These are phyloP conservation scores for Mycena citricolor DNA, from an alignment of 1,284 basidiomycete genomes.

Conservation along the genomic window DNA sequence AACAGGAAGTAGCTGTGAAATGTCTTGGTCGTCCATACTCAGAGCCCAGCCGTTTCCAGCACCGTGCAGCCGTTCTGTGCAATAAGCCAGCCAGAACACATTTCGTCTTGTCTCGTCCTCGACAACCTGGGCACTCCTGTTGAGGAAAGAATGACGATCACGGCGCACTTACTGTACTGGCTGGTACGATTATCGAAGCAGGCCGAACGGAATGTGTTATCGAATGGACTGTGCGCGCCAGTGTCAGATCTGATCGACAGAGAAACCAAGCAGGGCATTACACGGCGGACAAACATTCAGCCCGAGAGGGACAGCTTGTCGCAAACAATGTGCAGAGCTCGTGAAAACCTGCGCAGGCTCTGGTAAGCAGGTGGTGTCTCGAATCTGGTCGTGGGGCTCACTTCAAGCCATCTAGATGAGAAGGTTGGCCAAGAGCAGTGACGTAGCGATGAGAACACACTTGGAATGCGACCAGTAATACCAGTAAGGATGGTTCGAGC, in stretches of 20 bases:
- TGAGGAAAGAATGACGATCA: neutral
- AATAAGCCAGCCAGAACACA: slow-evolving; percentile 71
- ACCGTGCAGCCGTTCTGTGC: slow-evolving; percentile 63
- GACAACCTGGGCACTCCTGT: slow-evolving; percentile 33
- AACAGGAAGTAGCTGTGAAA: slow-evolving; percentile 68
- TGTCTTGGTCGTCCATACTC: slow-evolving; percentile 68
- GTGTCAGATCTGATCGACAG: neutral
- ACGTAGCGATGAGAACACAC: slow-evolving; percentile 32
- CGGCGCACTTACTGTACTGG: slow-evolving; percentile 36
- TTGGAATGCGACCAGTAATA: slow-evolving; percentile 73
- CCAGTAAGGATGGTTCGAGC: slow-evolving; percentile 65
- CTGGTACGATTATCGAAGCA: slow-evolving; percentile 56
- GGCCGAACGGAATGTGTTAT: slow-evolving; percentile 34
- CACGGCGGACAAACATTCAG: slow-evolving; percentile 68
- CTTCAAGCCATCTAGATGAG: slow-evolving; percentile 65
- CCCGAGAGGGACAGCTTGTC: slow-evolving; percentile 62
- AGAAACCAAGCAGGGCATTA: slow-evolving; percentile 1
- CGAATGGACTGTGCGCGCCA: slow-evolving; percentile 16
- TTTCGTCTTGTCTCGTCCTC: slow-evolving; percentile 73
- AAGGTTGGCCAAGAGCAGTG: slow-evolving; percentile 5
- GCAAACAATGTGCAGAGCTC: slow-evolving; percentile 54
- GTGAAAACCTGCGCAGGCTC: slow-evolving; percentile 51
- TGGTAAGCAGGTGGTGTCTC: slow-evolving; percentile 7
- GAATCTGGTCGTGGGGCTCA: slow-evolving; percentile 29
- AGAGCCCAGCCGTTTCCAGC: slow-evolving; percentile 70